A percentile compares a stretch with the other conserved stretches of the same genome.
phyloP scores from a whole-genome alignment of 78 protist genomes.

The Chrysochromulina tobinii region DNA sequence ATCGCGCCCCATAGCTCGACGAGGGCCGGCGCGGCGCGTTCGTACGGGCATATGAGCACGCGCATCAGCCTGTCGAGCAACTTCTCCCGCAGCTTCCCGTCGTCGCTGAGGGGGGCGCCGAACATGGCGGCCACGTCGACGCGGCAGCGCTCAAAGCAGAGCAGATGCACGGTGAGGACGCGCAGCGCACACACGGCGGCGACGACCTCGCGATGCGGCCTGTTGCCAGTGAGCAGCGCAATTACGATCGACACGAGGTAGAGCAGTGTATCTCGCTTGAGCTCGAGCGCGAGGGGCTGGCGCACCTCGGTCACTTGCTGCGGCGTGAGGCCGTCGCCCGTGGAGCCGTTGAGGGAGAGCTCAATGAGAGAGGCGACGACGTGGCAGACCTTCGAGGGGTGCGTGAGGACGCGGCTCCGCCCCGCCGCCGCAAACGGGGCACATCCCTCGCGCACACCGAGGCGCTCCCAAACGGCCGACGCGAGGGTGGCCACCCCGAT shows the following conservation, averaged over 20 bases:
- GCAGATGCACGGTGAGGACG: slow-evolving; percentile 2
- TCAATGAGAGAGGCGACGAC: neutral
- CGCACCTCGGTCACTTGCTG: slow-evolving; percentile 22
- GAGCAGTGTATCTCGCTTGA: neutral
- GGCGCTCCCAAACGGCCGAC: neutral
- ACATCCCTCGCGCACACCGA: neutral
- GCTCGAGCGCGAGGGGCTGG: slow-evolving; percentile 21
- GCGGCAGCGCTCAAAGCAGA: neutral
- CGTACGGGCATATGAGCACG: neutral
- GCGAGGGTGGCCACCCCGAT: neutral
- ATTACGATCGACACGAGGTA: neutral
- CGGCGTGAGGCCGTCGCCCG: neutral
- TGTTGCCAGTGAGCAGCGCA: neutral
- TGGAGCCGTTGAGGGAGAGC: too few relatives aligned
- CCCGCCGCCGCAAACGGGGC: too few relatives aligned
- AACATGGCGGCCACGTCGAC: neutral
- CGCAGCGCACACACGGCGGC: neutral
- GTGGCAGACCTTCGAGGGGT: neutral
- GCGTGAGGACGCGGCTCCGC: neutral
- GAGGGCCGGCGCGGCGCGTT: neutral
- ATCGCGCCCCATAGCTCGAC: neutral
- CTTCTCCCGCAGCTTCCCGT: neutral
- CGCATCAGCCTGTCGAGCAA: neutral
- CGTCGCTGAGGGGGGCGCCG: neutral
- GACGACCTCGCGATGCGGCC: neutral